These are phyloP conservation scores for Cucurbita pepo DNA, from an alignment of 306 rosid genomes.

Conservation along the genomic window DNA sequence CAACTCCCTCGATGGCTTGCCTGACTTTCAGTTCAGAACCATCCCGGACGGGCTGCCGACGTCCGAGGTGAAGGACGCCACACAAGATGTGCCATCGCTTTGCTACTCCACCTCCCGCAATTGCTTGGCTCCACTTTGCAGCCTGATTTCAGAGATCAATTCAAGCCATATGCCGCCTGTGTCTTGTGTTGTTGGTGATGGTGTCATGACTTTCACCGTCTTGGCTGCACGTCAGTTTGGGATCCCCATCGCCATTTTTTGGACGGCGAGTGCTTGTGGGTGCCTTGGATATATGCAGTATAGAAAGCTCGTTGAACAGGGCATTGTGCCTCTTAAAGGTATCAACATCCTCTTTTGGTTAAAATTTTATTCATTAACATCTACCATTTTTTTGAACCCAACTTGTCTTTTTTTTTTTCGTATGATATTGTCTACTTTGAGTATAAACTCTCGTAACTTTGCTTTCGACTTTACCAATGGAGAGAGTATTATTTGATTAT, in stretches of 20 bases:
- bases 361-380: no score
- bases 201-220: constrained; percentile 1
- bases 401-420: no score
- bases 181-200: constrained; percentile 7
- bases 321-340: constrained; percentile 14
- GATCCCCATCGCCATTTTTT: neutral
- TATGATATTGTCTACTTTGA: no score
- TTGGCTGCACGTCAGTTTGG: neutral
- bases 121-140: neutral
- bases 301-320: neutral
- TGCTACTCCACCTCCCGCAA: constrained; percentile 1
- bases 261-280: constrained; percentile 5
- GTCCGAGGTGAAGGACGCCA: neutral
- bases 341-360: no score
- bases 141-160: constrained; percentile 3
- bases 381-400: no score
- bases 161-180: neutral
- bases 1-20: neutral
- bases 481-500: no score
- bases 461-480: no score
- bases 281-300: neutral
- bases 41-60: constrained; percentile 17
- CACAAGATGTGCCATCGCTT: constrained; percentile 4
- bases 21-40: constrained; percentile 5
- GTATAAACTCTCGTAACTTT: no score